Evolutionary conservation across 2,329 filamentous ascomycete genomes (phyloP).

Genomic region (Ophiostoma ips): DNA sequence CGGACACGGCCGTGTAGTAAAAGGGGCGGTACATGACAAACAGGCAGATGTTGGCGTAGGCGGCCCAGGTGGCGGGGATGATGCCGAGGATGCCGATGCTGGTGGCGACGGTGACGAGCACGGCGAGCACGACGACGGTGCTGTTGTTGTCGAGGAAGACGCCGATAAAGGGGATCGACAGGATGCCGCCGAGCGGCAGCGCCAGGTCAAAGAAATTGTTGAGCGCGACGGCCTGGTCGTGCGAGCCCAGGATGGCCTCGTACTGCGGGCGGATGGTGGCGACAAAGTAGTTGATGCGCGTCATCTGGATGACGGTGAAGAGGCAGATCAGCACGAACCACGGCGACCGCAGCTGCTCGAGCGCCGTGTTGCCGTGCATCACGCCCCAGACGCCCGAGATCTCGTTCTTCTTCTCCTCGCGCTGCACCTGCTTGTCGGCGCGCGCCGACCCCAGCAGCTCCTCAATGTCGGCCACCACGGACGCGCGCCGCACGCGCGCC

Average conservation of each 20-base stretch:
- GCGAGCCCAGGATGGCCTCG: constrained; percentile 53
- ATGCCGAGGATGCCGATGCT: constrained; percentile 64
- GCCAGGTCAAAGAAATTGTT: constrained; percentile 74
- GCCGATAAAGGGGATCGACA: constrained; percentile 81
- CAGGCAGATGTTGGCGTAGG: constrained; percentile 61
- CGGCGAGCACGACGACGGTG: constrained; percentile 55
- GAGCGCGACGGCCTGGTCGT: constrained; percentile 47
- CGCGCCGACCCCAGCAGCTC: constrained; percentile 52
- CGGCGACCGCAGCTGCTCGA: constrained; percentile 59
- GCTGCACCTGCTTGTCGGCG: constrained; percentile 47
- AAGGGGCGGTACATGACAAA: constrained; percentile 79
- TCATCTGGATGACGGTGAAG: constrained; percentile 67
- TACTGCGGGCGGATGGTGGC: constrained; percentile 78
- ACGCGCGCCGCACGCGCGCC: constrained; percentile 45
- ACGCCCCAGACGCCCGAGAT: constrained; percentile 75
- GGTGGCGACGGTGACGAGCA: constrained; percentile 59
- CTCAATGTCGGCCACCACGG: constrained; percentile 56
- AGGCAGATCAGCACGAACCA: constrained; percentile 79
- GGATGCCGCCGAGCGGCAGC: constrained; percentile 65
- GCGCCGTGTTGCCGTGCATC: constrained; percentile 58
- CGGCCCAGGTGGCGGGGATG: constrained; percentile 53
- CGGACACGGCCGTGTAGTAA: constrained; percentile 82
- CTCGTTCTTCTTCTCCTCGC: constrained; percentile 56
- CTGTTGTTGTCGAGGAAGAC: constrained; percentile 61
- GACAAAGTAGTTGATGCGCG: constrained; percentile 84